Evolutionary conservation across 768 basidiomycete species (phyloP).

Genomic region (Collybiopsis confluens): DNA sequence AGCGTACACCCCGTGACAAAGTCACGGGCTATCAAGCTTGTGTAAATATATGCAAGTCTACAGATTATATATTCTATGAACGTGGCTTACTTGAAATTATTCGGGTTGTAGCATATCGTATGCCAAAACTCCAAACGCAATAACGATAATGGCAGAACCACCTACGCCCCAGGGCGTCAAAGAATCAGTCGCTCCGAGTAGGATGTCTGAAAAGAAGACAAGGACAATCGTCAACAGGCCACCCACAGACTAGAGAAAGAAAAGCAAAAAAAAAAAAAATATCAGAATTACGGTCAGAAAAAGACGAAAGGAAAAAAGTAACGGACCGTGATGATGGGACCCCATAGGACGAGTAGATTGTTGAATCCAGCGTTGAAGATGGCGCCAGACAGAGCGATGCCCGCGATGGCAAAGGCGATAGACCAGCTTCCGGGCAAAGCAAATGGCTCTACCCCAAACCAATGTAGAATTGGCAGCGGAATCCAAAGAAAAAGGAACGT

Average conservation of each 20-base stretch:
- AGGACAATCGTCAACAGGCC: conserved; percentile 93
- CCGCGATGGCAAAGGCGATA: conserved; percentile 50
- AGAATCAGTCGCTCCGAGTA: conserved; percentile 59
- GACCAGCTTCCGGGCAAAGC: conserved; percentile 48
- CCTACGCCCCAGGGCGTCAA: conserved; percentile 69
- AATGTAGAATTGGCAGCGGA: conserved; percentile 72
- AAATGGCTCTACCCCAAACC: conserved; percentile 61
- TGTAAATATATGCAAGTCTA: no score
- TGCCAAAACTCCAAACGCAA: conserved; percentile 77
- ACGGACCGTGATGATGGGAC: conserved; percentile 63
- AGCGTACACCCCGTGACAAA: no score
- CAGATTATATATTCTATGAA: no score
- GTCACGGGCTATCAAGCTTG: no score
- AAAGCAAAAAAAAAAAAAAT: no score
- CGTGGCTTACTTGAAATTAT: background rate
- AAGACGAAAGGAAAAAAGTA: no score
- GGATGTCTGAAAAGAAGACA: conserved; percentile 73
- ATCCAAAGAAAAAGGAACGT: conserved; percentile 78
- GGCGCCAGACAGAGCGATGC: conserved; percentile 69
- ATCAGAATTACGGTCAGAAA: no score
- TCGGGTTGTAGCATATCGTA: conserved; percentile 57
- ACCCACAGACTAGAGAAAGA: conserved; percentile 55
- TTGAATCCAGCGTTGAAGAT: conserved; percentile 84
- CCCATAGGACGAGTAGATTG: conserved; percentile 83
- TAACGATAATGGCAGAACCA: conserved; percentile 76